phyloP scores from a whole-genome alignment of 1,284 basidiomycete genomes.

The Sphaerobolus stellatus region DNA sequence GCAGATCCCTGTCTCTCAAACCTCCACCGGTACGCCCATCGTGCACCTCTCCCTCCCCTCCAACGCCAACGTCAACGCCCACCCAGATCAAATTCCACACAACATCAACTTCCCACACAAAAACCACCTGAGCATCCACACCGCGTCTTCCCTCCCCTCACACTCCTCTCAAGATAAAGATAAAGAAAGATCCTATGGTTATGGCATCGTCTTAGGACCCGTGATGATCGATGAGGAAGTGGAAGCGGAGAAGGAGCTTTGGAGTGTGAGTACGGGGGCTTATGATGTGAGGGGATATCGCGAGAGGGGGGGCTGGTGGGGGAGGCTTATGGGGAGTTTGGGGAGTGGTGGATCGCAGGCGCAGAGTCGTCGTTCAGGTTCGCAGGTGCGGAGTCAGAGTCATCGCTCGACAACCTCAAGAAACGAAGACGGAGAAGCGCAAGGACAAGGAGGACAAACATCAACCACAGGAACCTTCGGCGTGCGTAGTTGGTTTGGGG shows the following conservation, averaged over 20 bases:
- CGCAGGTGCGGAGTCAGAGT: not conserved
- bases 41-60: not conserved
- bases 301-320: not conserved
- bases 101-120: not conserved
- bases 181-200: not conserved
- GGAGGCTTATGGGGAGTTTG: not conserved
- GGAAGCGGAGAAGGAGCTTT: not conserved
- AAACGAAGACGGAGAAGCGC: too few relatives aligned
- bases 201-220: slow-evolving; percentile 4
- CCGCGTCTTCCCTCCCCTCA: not conserved
- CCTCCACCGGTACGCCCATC: slow-evolving; percentile 5
- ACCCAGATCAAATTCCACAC: not conserved
- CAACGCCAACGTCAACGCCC: not conserved
- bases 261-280: not conserved
- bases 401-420: not conserved
- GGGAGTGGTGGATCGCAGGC: not conserved
- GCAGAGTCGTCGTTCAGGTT: not conserved
- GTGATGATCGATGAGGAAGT: slow-evolving; percentile 1
- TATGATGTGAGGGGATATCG: slow-evolving; percentile 1
- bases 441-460: too few relatives aligned
- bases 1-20: slow-evolving; percentile 2
- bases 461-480: not conserved
- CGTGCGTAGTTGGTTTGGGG: not conserved
- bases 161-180: not conserved
- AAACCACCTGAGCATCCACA: not conserved